phyloP scores from a whole-genome alignment of 495 filamentous ascomycete genomes.

The Hypoxylon cercidicola region DNA sequence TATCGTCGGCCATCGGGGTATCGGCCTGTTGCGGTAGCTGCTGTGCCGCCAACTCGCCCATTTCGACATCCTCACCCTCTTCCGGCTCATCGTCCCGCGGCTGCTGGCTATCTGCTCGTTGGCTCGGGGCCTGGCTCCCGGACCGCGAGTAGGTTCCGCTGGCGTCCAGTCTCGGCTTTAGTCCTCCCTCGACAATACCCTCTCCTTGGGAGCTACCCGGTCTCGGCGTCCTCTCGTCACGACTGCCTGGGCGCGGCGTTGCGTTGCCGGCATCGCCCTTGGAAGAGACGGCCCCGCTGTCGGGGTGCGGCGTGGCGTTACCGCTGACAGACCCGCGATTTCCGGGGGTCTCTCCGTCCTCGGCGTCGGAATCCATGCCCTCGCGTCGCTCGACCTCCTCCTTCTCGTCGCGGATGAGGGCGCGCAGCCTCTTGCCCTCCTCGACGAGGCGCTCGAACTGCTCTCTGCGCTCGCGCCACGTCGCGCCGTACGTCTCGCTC shows the following conservation, averaged over 20 bases:
- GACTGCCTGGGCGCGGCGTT: constrained; percentile 60
- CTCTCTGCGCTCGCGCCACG: constrained; percentile 85
- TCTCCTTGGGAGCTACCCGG: constrained; percentile 60
- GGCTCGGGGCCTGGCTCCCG: constrained; percentile 53
- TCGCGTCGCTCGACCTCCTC: constrained; percentile 80
- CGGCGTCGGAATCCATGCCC: constrained; percentile 85
- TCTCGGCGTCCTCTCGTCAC: constrained; percentile 73
- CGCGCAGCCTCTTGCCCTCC: constrained; percentile 85
- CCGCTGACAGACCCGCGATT: constrained; percentile 50
- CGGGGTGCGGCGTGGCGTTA: constrained; percentile 52
- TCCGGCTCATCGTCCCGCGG: constrained; percentile 64
- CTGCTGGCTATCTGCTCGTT: constrained; percentile 56
- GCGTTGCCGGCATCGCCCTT: constrained; percentile 53
- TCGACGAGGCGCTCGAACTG: constrained; percentile 93
- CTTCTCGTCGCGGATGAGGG: constrained; percentile 93
- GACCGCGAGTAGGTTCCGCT: constrained; percentile 60
- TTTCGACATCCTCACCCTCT: constrained; percentile 75
- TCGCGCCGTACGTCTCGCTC: constrained; percentile 80
- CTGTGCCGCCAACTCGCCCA: constrained; percentile 50
- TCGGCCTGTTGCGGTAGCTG: constrained; percentile 52
- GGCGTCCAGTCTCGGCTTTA: constrained; percentile 57
- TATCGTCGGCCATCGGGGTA: constrained; percentile 57
- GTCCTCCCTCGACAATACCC: constrained; percentile 30
- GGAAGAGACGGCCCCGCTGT: constrained; percentile 47
- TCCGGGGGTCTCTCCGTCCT: constrained; percentile 67